Evolutionary conservation across 352 stramenopile species (phyloP).

Genomic region (Globisporangium carolinianum): DNA sequence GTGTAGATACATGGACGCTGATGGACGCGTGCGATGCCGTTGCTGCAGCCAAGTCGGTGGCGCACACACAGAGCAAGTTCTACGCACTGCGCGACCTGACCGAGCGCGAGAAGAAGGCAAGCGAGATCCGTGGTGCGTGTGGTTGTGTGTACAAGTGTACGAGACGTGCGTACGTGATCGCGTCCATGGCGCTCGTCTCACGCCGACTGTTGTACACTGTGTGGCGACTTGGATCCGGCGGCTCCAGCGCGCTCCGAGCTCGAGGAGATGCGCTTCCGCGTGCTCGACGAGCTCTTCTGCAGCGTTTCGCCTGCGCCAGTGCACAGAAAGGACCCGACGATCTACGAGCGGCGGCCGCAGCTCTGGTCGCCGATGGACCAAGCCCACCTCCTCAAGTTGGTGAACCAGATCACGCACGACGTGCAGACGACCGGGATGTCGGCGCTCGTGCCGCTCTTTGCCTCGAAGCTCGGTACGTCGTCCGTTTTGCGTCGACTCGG

Average conservation of each 20-base stretch:
- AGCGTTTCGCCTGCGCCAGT: constrained; percentile 27
- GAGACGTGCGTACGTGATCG: no score
- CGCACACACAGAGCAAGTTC: constrained; percentile 62
- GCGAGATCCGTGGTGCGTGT: constrained; percentile 3
- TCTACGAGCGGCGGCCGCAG: constrained; percentile 26
- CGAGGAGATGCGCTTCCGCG: constrained; percentile 23
- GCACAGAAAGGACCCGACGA: constrained; percentile 14
- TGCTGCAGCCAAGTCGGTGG: constrained; percentile 41
- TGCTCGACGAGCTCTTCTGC: constrained; percentile 43
- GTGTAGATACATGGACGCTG: no score
- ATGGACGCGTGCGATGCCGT: no score
- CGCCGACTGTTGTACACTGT: neutral
- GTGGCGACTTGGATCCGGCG: neutral
- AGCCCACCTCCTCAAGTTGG: constrained; percentile 39
- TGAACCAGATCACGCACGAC: constrained; percentile 56
- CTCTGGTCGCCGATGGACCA: constrained; percentile 57
- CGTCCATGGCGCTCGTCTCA: no score
- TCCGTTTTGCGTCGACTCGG: neutral
- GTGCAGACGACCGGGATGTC: constrained; percentile 46
- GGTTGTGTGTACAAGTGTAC: no score
- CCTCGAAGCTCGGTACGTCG: constrained; percentile 13
- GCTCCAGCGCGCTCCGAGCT: constrained; percentile 15
- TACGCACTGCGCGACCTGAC: constrained; percentile 65
- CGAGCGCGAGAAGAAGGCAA: constrained; percentile 31
- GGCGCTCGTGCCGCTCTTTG: constrained; percentile 24